Percentiles rank a stretch among this genome's conserved stretches.
Conservation (phyloP, 1,284 basidiomycete species). For the Ceratobasidium theobromae region DNA sequence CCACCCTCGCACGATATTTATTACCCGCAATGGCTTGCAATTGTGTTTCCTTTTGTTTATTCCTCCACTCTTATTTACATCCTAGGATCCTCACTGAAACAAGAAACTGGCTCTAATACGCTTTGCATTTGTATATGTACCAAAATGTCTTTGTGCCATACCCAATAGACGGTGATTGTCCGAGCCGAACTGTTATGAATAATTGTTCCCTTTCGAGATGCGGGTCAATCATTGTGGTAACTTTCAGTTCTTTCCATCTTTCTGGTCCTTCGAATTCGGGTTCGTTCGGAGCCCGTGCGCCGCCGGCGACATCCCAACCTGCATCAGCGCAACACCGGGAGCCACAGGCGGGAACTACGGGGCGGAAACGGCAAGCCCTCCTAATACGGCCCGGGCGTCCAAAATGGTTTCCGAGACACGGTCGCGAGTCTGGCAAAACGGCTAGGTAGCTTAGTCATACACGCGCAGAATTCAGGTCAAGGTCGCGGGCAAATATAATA, state of each 20-base stretch:
- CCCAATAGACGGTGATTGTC: slow-evolving; percentile 20
- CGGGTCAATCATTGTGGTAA: no score
- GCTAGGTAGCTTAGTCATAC: no score
- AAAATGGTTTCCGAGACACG: neutral
- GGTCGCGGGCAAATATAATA: no score
- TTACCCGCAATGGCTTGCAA: slow-evolving; percentile 9
- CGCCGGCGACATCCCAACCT: neutral
- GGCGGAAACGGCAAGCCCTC: slow-evolving; percentile 1
- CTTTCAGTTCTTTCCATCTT: slow-evolving; percentile 1
- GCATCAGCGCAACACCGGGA: neutral
- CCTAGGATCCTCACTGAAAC: slow-evolving; percentile 17
- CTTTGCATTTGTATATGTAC: slow-evolving; percentile 20
- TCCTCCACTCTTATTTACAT: slow-evolving; percentile 23
- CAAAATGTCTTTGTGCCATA: neutral
- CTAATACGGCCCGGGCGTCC: neutral
- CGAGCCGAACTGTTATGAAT: neutral
- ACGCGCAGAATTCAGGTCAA: no score
- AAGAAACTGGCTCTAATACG: slow-evolving; percentile 1
- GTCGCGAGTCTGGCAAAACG: neutral
- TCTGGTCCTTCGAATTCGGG: neutral
- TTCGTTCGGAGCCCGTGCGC: neutral
- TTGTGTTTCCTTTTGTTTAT: slow-evolving; percentile 12
- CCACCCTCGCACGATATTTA: slow-evolving; percentile 20
- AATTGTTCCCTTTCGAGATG: neutral
- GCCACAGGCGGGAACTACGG: slow-evolving; percentile 8